Evolutionary conservation across 176 grass and related monocot species (phyloP), one percentile per base, ranked within the genome.

Genomic region (Themeda triandra): DNA sequence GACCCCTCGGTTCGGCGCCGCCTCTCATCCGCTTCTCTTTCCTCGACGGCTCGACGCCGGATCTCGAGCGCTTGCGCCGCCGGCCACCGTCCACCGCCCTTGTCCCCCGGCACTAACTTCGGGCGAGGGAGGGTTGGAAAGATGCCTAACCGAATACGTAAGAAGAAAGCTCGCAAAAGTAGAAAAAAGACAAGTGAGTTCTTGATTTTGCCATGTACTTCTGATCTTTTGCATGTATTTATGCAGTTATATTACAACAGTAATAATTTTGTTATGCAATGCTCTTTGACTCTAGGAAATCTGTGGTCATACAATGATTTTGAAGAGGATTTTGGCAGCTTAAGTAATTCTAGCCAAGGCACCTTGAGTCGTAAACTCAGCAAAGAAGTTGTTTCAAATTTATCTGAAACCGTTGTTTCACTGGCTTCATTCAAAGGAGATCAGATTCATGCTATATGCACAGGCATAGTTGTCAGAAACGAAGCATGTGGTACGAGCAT

Each of bases 371-470:
- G n/a, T 14, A 14, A 14, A 45, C 12, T 45, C 42, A 45, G 13
- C 14, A 13, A 45, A 45, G 42, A 45, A 45, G 42, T 70, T 51
- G 66, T 51, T 31, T 28, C 23, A 8, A 70, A 81, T 11, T 70
- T 81, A 40, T 66, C 65, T 1, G 30, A 27, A 3, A 70, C 46
- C 19, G 65, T 81, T 39, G 65, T 69, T 24, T 54, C 65, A 10
- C 8, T 81, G 13, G 79, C 66, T 28, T 81, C 79, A 19, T 81
- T 70, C 46, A 18, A 19, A 56, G 78, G 30, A 36, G 14, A 69
- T 66, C 13, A 0, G 21, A 0, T 80, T 23, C 33, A 51, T 24
- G 48, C 15, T 10, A 44, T 21, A 8, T 80, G 78, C 44, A 69
- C 78, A 24, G 78, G 78, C 64, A 80, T 69, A 36, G 62, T 69